A percentile compares a stretch with the other conserved stretches of the same genome.
phyloP scores from a whole-genome alignment of 805 yeast species.

The Suhomyces pyralidae region DNA sequence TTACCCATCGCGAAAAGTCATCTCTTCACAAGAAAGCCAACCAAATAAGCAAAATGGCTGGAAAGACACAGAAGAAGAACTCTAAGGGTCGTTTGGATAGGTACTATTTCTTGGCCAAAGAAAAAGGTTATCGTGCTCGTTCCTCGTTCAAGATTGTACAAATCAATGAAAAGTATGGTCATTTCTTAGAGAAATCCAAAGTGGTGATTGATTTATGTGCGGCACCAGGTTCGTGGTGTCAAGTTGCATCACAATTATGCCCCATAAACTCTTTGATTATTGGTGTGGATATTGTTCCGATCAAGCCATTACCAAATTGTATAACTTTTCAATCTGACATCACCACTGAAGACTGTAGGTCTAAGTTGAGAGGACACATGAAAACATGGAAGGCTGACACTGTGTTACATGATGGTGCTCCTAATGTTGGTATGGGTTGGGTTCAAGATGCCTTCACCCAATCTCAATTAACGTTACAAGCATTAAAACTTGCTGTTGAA shows the following conservation, averaged over 20 bases:
- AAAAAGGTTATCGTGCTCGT: constrained; percentile 98
- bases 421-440: constrained; percentile 99
- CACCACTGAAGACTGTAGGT: constrained; percentile 96
- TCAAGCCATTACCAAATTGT: constrained; percentile 92
- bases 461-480: constrained; percentile 91
- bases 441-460: constrained; percentile 99
- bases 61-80: constrained; percentile 89
- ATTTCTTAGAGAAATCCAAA: constrained; percentile 88
- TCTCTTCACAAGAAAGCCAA: not conserved
- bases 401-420: constrained; percentile 99
- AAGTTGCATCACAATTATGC: constrained; percentile 91
- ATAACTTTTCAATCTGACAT: constrained; percentile 95
- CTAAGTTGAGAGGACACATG: constrained; percentile 90
- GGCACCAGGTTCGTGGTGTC: constrained; percentile 99
- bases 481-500: constrained; percentile 90
- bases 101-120: constrained; percentile 94
- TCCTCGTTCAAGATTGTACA: constrained; percentile 94
- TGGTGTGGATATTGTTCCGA: constrained; percentile 98
- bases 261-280: constrained; percentile 91
- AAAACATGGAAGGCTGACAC: constrained; percentile 99
- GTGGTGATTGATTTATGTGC: constrained; percentile 98
- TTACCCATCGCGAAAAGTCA: not conserved
- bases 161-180: constrained; percentile 94
- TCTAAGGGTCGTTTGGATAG: constrained; percentile 99
- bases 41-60: constrained; percentile 47